Evolutionary conservation across 495 filamentous ascomycete species (phyloP).

Genomic region (Aspergillus egyptiacus): DNA sequence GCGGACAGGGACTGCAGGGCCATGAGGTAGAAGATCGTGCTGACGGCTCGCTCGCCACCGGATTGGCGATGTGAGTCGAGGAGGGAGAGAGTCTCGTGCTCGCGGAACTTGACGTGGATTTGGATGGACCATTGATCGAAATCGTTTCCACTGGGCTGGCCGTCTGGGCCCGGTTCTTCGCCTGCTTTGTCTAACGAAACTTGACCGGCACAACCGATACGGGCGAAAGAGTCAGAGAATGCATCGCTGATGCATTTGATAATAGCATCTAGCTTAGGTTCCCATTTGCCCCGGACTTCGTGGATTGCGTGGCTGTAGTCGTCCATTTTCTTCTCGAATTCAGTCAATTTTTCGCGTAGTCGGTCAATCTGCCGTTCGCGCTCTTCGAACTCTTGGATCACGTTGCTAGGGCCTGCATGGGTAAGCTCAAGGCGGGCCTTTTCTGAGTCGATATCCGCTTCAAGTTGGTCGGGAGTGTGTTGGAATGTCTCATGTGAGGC

Average conservation of each 20-base stretch:
- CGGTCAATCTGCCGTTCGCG: constrained; percentile 55
- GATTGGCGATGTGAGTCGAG: constrained; percentile 91
- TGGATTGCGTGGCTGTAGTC: constrained; percentile 51
- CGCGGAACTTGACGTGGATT: constrained; percentile 89
- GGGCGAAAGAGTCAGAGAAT: constrained; percentile 82
- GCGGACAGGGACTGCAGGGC: constrained; percentile 89
- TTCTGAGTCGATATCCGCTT: constrained; percentile 68
- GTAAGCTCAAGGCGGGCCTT: constrained; percentile 69
- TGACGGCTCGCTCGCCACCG: constrained; percentile 91
- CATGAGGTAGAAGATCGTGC: constrained; percentile 99
- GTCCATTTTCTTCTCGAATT: constrained; percentile 40
- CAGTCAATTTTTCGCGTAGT: constrained; percentile 43
- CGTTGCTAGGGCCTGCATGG: constrained; percentile 67
- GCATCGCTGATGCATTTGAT: constrained; percentile 78
- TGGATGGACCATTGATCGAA: constrained; percentile 93
- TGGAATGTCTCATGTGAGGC: constrained; percentile 33
- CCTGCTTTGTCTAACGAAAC: constrained; percentile 57
- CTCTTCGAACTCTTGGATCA: constrained; percentile 74
- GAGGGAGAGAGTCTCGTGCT: constrained; percentile 74
- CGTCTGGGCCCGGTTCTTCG: constrained; percentile 31
- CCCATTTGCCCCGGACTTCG: constrained; percentile 61
- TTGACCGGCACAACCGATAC: constrained; percentile 94
- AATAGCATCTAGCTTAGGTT: constrained; percentile 74
- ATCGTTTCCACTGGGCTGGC: constrained; percentile 57
- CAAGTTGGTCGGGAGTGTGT: constrained; percentile 56